Percentiles rank a stretch among this genome's conserved stretches.
These are phyloP conservation scores for Agrocybe praecox DNA, from an alignment of 768 basidiomycete genomes.

Conservation along the genomic window DNA sequence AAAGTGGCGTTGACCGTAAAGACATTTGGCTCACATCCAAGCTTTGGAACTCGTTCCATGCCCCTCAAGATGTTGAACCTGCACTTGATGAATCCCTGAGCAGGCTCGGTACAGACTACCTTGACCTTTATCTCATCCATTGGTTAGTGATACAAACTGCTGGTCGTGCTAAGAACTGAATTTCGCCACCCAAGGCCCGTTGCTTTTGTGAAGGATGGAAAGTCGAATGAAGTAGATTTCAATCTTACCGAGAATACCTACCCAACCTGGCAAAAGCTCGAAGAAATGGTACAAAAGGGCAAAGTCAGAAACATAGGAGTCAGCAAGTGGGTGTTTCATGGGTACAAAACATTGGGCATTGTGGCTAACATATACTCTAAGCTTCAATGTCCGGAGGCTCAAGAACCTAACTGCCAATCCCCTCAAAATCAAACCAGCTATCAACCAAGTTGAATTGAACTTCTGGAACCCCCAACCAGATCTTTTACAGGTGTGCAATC, in stretches of 20 bases:
- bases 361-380: conserved; percentile 22
- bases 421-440: conserved; percentile 61
- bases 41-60: conserved; percentile 81
- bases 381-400: conserved; percentile 39
- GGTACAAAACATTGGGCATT: not conserved
- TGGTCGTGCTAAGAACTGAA: not conserved
- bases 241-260: conserved; percentile 70
- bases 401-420: conserved; percentile 65
- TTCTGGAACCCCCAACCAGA: conserved; percentile 81
- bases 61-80: conserved; percentile 70
- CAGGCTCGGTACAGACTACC: conserved; percentile 65
- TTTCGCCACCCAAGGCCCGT: conserved; percentile 49
- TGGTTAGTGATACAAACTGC: conserved; percentile 45
- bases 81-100: conserved; percentile 66
- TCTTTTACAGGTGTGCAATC: conserved; percentile 43
- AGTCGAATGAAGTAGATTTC: conserved; percentile 44
- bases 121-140: conserved; percentile 83
- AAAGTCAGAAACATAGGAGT: conserved; percentile 81
- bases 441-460: conserved; percentile 81
- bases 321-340: conserved; percentile 61
- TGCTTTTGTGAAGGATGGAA: conserved; percentile 60
- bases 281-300: conserved; percentile 76
- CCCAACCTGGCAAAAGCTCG: conserved; percentile 81
- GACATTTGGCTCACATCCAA: conserved; percentile 74
- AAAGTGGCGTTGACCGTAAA: conserved; percentile 61